Evolutionary conservation across 2,329 filamentous ascomycete genomes (phyloP).

Genomic region (Grosmannia penicillata): DNA sequence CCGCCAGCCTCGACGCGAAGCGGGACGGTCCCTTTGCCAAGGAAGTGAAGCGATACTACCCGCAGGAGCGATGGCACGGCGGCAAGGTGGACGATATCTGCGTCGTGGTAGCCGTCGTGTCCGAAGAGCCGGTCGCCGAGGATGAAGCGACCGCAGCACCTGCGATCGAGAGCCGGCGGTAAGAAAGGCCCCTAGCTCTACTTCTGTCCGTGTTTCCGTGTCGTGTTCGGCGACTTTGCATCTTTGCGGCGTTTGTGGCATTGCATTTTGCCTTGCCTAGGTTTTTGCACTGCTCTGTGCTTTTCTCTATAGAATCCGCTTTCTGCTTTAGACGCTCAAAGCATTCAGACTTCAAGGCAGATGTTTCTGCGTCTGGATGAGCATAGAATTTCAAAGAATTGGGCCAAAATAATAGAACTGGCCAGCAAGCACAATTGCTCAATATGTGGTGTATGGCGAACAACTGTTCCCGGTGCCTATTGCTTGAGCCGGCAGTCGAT

Average conservation of each 20-base stretch:
- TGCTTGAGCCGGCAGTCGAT: no score
- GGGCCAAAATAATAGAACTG: no score
- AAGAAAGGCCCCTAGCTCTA: not conserved
- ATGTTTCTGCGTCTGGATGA: no score
- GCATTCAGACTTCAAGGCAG: no score
- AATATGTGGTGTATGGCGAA: no score
- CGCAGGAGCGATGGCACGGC: slow-evolving; percentile 73
- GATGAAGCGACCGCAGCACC: slow-evolving; percentile 11
- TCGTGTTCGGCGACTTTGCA: not conserved
- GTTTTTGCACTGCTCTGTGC: not conserved
- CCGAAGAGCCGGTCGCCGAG: slow-evolving; percentile 35
- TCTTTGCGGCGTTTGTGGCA: not conserved
- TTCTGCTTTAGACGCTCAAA: no score
- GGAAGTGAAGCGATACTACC: slow-evolving; percentile 79
- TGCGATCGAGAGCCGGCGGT: slow-evolving; percentile 16
- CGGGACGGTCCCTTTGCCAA: slow-evolving; percentile 88
- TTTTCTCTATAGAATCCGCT: not conserved
- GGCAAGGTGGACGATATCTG: slow-evolving; percentile 96
- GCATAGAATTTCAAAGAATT: no score
- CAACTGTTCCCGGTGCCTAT: no score
- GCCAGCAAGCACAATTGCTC: no score
- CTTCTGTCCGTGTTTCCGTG: not conserved
- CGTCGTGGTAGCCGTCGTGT: slow-evolving; percentile 64
- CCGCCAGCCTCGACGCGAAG: slow-evolving; percentile 66
- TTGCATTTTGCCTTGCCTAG: not conserved